Evolutionary conservation across 2,329 filamentous ascomycete species (phyloP).

Genomic region (Exophiala calicioides): DNA sequence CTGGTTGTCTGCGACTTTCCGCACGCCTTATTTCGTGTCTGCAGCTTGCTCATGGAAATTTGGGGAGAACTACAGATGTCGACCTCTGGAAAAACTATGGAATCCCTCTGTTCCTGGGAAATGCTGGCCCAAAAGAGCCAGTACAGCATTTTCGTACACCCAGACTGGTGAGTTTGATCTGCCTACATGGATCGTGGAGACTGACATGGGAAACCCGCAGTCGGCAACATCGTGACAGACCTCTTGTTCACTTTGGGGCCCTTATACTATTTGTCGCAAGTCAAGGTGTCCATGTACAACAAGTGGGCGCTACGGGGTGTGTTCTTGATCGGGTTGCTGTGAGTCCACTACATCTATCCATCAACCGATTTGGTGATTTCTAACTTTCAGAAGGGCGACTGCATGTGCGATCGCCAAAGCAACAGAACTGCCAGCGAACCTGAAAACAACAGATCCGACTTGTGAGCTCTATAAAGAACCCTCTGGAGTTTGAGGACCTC

Average conservation of each 20-base stretch:
- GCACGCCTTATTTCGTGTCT: too few relatives aligned
- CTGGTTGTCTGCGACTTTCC: too few relatives aligned
- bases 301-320: constrained; percentile 9
- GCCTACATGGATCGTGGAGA: not conserved
- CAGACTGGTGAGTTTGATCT: constrained; percentile 3
- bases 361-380: not conserved
- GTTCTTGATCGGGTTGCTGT: constrained; percentile 7
- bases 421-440: not conserved
- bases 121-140: constrained; percentile 4
- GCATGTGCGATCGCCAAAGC: constrained; percentile 11
- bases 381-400: constrained; percentile 2
- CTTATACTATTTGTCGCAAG: constrained; percentile 7
- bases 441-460: constrained; percentile 6
- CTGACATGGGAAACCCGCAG: not conserved
- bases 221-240: constrained; percentile 8
- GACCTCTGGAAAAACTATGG: constrained; percentile 2
- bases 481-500: not conserved
- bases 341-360: not conserved
- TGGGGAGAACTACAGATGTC: too few relatives aligned
- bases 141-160: constrained; percentile 2
- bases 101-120: not conserved
- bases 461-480: not conserved
- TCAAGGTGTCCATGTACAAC: constrained; percentile 11
- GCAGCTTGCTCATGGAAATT: too few relatives aligned
- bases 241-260: constrained; percentile 10